A percentile compares a stretch with the other conserved stretches of the same genome.
Evolutionary conservation across 345 rosid genomes (phyloP).

Genomic region (Balakata baccata): DNA sequence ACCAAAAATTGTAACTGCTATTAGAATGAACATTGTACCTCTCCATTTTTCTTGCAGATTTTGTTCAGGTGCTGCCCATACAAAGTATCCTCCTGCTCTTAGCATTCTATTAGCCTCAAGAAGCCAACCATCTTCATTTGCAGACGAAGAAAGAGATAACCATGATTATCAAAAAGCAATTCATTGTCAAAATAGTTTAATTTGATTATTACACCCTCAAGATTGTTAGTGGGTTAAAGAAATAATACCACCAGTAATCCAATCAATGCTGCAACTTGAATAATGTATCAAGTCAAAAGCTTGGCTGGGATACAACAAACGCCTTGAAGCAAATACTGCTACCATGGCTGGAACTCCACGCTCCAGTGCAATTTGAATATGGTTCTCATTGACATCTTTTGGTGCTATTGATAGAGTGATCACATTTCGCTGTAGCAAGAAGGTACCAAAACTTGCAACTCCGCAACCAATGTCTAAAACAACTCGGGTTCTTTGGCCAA

Average conservation of each 20-base stretch:
- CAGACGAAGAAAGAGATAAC: slow-evolving; percentile 13
- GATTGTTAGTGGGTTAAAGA: not conserved
- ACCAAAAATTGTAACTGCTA: not conserved
- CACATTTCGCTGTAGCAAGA: slow-evolving; percentile 46
- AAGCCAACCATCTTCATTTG: slow-evolving; percentile 52
- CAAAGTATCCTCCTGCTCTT: slow-evolving; percentile 67
- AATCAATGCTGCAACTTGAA: slow-evolving; percentile 59
- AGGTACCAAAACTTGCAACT: slow-evolving; percentile 71
- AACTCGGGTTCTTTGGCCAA: slow-evolving; percentile 45
- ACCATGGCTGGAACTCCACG: slow-evolving; percentile 74
- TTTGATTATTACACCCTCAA: not conserved
- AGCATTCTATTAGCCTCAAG: slow-evolving; percentile 66
- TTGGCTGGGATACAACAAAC: slow-evolving; percentile 67
- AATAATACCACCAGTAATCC: slow-evolving; percentile 49
- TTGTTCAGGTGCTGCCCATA: slow-evolving; percentile 59
- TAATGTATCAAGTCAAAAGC: slow-evolving; percentile 66
- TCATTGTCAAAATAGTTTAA: not conserved
- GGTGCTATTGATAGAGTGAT: slow-evolving; percentile 56
- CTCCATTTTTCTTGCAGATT: slow-evolving; percentile 51
- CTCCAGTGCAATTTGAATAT: slow-evolving; percentile 64
- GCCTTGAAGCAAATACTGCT: slow-evolving; percentile 41
- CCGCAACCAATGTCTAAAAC: slow-evolving; percentile 61
- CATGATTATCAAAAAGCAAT: not conserved
- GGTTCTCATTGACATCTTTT: slow-evolving; percentile 53
- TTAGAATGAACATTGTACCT: slow-evolving; percentile 33